Evolutionary conservation across 352 stramenopile genomes (phyloP).

Genomic region (Globisporangium solare): DNA sequence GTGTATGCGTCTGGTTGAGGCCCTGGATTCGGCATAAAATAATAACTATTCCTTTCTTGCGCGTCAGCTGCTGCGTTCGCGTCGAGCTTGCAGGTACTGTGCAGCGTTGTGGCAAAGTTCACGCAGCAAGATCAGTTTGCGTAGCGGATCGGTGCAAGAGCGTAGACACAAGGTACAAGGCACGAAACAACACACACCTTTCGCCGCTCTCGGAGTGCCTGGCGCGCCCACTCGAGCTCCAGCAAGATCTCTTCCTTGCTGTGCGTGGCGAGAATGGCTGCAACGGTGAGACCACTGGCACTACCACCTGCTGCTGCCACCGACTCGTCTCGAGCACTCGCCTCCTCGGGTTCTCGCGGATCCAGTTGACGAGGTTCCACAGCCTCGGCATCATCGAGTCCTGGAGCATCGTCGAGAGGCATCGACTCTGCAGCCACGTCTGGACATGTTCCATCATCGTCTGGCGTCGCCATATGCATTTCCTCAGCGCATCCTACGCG

Average conservation of each 20-base stretch:
- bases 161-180: too few relatives aligned
- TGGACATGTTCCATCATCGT: too few relatives aligned
- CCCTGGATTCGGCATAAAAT: background rate
- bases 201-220: conserved; percentile 41
- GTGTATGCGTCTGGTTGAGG: background rate
- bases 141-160: background rate
- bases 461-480: too few relatives aligned
- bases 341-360: background rate
- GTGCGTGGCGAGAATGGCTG: conserved; percentile 43
- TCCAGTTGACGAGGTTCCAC: background rate
- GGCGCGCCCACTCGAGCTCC: conserved; percentile 49
- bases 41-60: background rate
- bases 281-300: conserved; percentile 13
- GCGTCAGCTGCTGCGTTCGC: conserved; percentile 13
- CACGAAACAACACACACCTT: conserved; percentile 29
- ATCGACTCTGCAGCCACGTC: too few relatives aligned
- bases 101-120: background rate
- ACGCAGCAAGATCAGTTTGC: background rate
- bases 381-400: too few relatives aligned
- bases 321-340: background rate
- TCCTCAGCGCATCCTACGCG: too few relatives aligned
- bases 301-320: too few relatives aligned
- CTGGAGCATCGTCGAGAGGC: too few relatives aligned
- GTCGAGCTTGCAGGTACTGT: conserved; percentile 30
- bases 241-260: conserved; percentile 41